These are phyloP conservation scores for Dipodascopsis tothii DNA, from an alignment of 805 yeast genomes.

Conservation along the genomic window DNA sequence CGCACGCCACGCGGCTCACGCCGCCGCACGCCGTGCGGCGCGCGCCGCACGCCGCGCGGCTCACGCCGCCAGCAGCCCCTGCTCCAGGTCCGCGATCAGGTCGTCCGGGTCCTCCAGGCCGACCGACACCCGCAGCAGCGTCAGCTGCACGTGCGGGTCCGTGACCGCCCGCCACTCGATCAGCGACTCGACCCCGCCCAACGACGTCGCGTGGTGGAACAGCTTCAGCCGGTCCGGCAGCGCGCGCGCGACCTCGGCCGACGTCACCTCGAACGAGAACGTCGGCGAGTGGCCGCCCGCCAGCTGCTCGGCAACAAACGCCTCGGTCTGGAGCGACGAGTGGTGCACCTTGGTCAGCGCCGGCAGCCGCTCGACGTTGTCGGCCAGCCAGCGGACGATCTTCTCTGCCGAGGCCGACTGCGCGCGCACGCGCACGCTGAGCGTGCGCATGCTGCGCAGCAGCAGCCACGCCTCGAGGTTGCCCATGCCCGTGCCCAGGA, in stretches of 20 bases:
- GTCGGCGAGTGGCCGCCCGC: conserved; percentile 58
- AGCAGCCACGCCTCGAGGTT: conserved; percentile 69
- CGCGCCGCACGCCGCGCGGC: no score
- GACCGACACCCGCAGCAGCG: conserved; percentile 63
- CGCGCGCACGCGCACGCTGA: conserved; percentile 56
- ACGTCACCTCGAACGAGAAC: conserved; percentile 53
- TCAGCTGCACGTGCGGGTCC: conserved; percentile 49
- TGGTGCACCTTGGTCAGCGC: conserved; percentile 52
- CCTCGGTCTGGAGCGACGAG: conserved; percentile 69
- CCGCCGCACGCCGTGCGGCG: no score
- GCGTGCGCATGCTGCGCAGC: conserved; percentile 74
- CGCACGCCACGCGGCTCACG: no score
- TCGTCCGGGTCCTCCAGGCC: conserved; percentile 77
- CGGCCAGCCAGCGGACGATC: conserved; percentile 51
- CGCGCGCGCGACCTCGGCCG: conserved; percentile 48
- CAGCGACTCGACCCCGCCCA: conserved; percentile 87
- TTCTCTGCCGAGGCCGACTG: conserved; percentile 59
- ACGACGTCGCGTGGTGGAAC: conserved; percentile 85
- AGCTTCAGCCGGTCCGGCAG: conserved; percentile 60
- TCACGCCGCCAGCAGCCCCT: conserved; percentile 9
- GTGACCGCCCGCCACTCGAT: conserved; percentile 85
- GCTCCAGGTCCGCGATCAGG: conserved; percentile 56
- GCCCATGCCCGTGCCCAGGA: conserved; percentile 71
- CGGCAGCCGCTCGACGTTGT: conserved; percentile 40
- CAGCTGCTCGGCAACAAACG: conserved; percentile 57